Evolutionary conservation across 306 rosid species (phyloP).

Genomic region (Senna tora): DNA sequence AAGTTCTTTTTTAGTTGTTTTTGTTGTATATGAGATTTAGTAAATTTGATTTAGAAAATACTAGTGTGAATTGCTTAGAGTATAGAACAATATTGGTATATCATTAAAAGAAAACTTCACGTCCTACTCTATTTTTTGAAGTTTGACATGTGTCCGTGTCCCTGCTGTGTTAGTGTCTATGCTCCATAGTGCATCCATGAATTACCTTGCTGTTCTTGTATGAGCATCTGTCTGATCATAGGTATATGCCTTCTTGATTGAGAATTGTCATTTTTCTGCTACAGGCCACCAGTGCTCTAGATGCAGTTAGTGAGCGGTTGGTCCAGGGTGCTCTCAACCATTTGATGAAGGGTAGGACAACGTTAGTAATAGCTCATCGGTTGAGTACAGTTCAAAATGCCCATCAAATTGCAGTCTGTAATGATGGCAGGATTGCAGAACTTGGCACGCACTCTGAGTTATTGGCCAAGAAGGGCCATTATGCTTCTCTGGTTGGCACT

Average conservation of each 20-base stretch:
- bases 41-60: no score
- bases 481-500: constrained; percentile 80
- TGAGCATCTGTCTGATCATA: neutral
- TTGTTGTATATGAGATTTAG: no score
- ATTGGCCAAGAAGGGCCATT: constrained; percentile 77
- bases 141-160: no score
- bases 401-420: constrained; percentile 79
- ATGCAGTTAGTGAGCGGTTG: constrained; percentile 84
- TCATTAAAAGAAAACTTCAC: no score
- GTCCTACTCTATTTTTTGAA: no score
- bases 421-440: constrained; percentile 72
- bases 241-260: constrained; percentile 12
- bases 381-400: constrained; percentile 94
- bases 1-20: no score
- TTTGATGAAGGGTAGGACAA: constrained; percentile 88
- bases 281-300: constrained; percentile 95
- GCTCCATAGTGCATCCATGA: constrained; percentile 16
- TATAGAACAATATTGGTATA: no score
- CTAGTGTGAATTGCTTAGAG: no score
- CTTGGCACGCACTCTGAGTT: constrained; percentile 81
- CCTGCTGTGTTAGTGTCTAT: no score
- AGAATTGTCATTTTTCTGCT: constrained; percentile 33
- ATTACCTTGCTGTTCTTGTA: neutral
- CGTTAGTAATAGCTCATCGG: constrained; percentile 89
- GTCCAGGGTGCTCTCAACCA: constrained; percentile 84